Percentiles rank a stretch among this genome's conserved stretches.
Conservation (phyloP, 768 basidiomycete species). For the Daedaleopsis nitida region DNA sequence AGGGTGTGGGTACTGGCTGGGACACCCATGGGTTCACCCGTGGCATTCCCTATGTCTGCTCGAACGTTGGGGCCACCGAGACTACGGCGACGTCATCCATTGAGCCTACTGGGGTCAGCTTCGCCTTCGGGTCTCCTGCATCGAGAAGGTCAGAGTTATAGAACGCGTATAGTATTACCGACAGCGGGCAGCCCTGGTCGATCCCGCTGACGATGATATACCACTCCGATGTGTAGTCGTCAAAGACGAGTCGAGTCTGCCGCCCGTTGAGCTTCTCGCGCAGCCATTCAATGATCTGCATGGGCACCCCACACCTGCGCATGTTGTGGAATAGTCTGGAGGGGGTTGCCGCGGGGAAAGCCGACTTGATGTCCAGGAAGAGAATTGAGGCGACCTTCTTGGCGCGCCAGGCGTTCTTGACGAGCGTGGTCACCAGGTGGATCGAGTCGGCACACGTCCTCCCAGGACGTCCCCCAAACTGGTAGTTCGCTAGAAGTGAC, state of each 20-base stretch:
- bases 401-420: slow-evolving; percentile 28
- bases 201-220: slow-evolving; percentile 25
- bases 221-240: slow-evolving; percentile 23
- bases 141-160: slow-evolving; percentile 33
- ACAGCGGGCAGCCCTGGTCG: too few relatives aligned
- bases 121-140: slow-evolving; percentile 17
- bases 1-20: too few relatives aligned
- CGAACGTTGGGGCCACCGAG: slow-evolving; percentile 5
- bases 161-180: slow-evolving; percentile 33
- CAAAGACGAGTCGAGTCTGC: slow-evolving; percentile 24
- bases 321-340: slow-evolving; percentile 17
- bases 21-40: too few relatives aligned
- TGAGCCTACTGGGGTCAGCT: slow-evolving; percentile 1
- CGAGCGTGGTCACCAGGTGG: slow-evolving; percentile 22
- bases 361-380: slow-evolving; percentile 36
- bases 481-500: background rate
- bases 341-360: slow-evolving; percentile 28
- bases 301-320: slow-evolving; percentile 11
- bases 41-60: background rate
- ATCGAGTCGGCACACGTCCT: slow-evolving; percentile 29
- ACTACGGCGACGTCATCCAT: slow-evolving; percentile 23
- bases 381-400: slow-evolving; percentile 33
- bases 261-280: slow-evolving; percentile 17
- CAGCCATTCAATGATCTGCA: slow-evolving; percentile 17
- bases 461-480: slow-evolving; percentile 10